Conservation (phyloP, 352 stramenopile genomes). For the Detonula confervacea region DNA sequence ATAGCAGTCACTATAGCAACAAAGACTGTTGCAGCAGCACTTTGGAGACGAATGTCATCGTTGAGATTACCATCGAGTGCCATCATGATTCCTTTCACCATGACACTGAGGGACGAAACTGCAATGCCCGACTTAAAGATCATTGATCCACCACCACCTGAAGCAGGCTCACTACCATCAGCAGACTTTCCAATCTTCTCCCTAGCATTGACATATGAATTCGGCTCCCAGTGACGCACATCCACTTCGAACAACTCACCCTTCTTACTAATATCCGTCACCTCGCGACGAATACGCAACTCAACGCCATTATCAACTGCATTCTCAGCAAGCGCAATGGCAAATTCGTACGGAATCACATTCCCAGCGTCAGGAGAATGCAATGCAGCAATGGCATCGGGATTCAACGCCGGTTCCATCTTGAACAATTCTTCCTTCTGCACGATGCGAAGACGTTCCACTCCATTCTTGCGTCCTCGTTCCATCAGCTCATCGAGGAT, state of each 20-base stretch:
- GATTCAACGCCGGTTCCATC: conserved; percentile 74
- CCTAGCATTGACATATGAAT: conserved; percentile 57
- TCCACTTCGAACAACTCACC: conserved; percentile 57
- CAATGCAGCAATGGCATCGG: conserved; percentile 69
- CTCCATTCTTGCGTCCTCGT: conserved; percentile 73
- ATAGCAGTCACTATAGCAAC: conserved; percentile 40
- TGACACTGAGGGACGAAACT: conserved; percentile 34
- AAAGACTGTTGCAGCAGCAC: conserved; percentile 27
- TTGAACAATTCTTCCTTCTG: conserved; percentile 67
- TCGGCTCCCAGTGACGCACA: conserved; percentile 75
- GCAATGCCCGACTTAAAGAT: conserved; percentile 34
- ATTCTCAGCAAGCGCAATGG: conserved; percentile 81
- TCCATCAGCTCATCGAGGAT: conserved; percentile 75
- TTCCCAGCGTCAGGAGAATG: conserved; percentile 79
- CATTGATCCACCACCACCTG: not conserved
- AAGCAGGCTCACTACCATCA: conserved; percentile 34
- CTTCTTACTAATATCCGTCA: conserved; percentile 55
- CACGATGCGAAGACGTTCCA: conserved; percentile 73
- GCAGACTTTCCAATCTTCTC: conserved; percentile 45
- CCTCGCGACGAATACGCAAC: conserved; percentile 73
- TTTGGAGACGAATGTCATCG: conserved; percentile 30
- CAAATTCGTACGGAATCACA: conserved; percentile 83
- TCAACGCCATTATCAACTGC: conserved; percentile 83
- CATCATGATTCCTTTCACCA: conserved; percentile 45
- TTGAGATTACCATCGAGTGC: conserved; percentile 37